phyloP scores from a whole-genome alignment of 345 rosid genomes.

The Lepidium didymum region DNA sequence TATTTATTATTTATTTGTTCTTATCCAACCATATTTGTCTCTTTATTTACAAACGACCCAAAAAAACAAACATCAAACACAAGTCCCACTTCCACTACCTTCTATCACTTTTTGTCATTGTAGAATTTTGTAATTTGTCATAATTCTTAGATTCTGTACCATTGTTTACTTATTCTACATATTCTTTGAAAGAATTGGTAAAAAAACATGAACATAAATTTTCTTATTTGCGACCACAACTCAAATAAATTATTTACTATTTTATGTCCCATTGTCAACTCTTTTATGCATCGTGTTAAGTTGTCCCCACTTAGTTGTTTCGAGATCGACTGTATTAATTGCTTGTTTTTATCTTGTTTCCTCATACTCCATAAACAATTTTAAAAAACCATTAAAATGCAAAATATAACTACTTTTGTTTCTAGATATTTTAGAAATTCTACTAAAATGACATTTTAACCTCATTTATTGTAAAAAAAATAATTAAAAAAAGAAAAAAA shows the following conservation, averaged over 20 bases:
- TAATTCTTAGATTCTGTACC: background rate
- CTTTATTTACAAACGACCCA: background rate
- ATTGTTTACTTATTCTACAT: background rate
- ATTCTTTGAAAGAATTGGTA: background rate
- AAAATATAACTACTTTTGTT: no score
- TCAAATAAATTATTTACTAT: background rate
- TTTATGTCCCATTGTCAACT: conserved; percentile 19
- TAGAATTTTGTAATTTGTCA: background rate
- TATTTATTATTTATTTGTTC: conserved; percentile 7
- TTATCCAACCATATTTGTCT: conserved; percentile 16
- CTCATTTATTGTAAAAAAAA: no score
- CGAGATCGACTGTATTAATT: conserved; percentile 22
- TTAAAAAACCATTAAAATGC: background rate
- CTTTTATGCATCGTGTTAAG: conserved; percentile 6
- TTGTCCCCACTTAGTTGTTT: conserved; percentile 29
- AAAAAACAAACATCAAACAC: background rate
- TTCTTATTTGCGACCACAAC: conserved; percentile 2
- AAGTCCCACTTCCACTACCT: conserved; percentile 12
- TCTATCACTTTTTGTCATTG: background rate
- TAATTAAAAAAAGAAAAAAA: no score
- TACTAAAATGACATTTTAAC: no score
- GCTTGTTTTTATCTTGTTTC: background rate
- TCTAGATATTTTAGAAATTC: no score
- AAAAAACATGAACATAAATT: background rate
- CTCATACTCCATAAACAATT: background rate